Evolutionary conservation across 768 basidiomycete species (phyloP), one percentile per base, ranked within the genome.

Genomic region (Xerocomus brunneocitrinus): DNA sequence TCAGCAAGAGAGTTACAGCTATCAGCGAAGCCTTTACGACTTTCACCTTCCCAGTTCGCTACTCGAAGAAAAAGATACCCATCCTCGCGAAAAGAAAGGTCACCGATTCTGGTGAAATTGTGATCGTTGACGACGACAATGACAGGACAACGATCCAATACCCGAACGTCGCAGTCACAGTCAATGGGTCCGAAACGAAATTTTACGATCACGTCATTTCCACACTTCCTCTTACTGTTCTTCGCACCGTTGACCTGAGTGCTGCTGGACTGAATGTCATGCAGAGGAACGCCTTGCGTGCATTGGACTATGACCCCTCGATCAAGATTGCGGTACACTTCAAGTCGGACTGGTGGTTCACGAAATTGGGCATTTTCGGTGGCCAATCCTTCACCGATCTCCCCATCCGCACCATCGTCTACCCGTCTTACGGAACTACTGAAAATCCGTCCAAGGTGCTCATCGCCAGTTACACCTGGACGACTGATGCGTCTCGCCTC

Each of bases 241-340:
- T 79, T 38, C 67, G 68, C 38, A 66, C 62, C 12, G 58, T 79
- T 46, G 65, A 78, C 57, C 57, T 52, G 56, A 60, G 60, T 62
- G 54, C 22, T 50, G 53, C 65, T 31, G 49, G 59, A 7, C 56
- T 77, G 31, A 57, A 56, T 24, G 47, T 56, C 30, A 47, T 58
- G 58, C 76, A 76, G 53, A 56, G 19, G 39, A 72, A 65, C 2
- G 76, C 76, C 0, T 59, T 79, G 35, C 74, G 76, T 8, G 40
- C 62, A 5, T 58, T 79, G 27, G 49, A 62, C 28, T 79, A 78
- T 42, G 67, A 62, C 10, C 56, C 71, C 4, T 60, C 73, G 3
- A 64, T 67, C 59, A 79, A 79, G 63, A 64, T 79, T 36, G 78
- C 64, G 9, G 49, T 79, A 34, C 70, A 72, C 50, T 79, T 79